Base-by-base conservation (phyloP, 75 land plant genomes). In the Cunninghamia lanceolata region DNA sequence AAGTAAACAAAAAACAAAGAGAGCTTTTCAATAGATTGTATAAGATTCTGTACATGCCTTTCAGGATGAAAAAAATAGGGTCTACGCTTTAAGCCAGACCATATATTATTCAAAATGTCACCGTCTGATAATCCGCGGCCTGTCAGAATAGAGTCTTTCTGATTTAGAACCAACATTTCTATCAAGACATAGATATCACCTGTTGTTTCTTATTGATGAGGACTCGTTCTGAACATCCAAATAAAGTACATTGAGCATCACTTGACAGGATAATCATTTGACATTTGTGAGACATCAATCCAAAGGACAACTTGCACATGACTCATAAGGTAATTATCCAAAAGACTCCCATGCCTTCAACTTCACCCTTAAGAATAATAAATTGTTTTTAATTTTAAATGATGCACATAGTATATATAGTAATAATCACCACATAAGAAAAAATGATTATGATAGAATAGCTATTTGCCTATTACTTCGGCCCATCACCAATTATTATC, bases 401-500 rank as follows among this genome's bases (percentile, higher is more conserved):
- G 16, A 1, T 13, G 82, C n/a, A 11, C 82, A 80, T 79, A 19
- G 25, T 11, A 80, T 10, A 30, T 80, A n/a, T 28, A 80, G 21
- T 43, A 43, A 3, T 80, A 80, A n/a, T 80, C n/a, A 32, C 30
- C 32, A 45, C 46, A 43, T 28, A 45, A 80, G 21, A 43, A 43
- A 80, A 80, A 4, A 45, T 43, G 13, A 43, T 43, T 11, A n/a
- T 80, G 9, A 80, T 80, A 80, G 45, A 77, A 25, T n/a, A 10
- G 82, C 3, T 45, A 80, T 80, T n/a, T 28, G 43, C 30, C 82
- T 80, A 45, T 28, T 45, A 28, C 82, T 54, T 83, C 84, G 53
- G 56, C 63, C 42, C 34, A 38, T 35, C 84, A 83, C 63, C 84
- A 83, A 54, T 83, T 14, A 19, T 83, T 30, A 83, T 83, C 84